A percentile compares a stretch with the other conserved stretches of the same genome.
These are phyloP conservation scores for Mycena chlorophos DNA, from an alignment of 768 basidiomycete species.

Conservation along the genomic window DNA sequence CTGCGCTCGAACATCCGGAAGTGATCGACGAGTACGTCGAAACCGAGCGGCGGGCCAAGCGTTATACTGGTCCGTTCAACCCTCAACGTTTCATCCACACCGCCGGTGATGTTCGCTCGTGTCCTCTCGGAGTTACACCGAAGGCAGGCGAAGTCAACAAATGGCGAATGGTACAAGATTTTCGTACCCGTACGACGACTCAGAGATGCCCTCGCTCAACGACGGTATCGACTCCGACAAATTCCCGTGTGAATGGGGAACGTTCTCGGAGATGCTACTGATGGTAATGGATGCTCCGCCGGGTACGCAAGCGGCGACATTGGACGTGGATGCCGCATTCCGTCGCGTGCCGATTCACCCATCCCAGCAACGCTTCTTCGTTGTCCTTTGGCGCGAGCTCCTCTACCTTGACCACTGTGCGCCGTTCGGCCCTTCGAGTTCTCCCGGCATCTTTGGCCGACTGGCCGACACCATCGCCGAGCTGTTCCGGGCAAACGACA, in stretches of 20 bases:
- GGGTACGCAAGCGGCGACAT: slow-evolving; percentile 34
- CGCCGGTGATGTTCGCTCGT: slow-evolving; percentile 26
- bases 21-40: slow-evolving; percentile 18
- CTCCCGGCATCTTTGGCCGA: slow-evolving; percentile 30
- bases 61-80: slow-evolving; percentile 19
- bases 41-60: slow-evolving; percentile 6
- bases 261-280: slow-evolving; percentile 25
- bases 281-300: slow-evolving; percentile 30
- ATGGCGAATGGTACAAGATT: slow-evolving; percentile 27
- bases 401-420: slow-evolving; percentile 31
- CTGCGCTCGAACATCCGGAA: slow-evolving; percentile 15
- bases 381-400: slow-evolving; percentile 22
- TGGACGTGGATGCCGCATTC: slow-evolving; percentile 40
- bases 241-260: slow-evolving; percentile 32
- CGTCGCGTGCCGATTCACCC: slow-evolving; percentile 33
- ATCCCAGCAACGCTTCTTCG: slow-evolving; percentile 22
- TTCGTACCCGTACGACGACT: slow-evolving; percentile 11
- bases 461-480: slow-evolving; percentile 31
- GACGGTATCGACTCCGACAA: slow-evolving; percentile 23
- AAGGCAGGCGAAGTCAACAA: slow-evolving; percentile 16
- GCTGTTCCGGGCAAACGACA: slow-evolving; percentile 16
- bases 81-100: slow-evolving; percentile 1
- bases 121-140: slow-evolving; percentile 27
- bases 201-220: slow-evolving; percentile 24
- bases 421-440: slow-evolving; percentile 28